These are phyloP conservation scores for Alternaria brassicae DNA, from an alignment of 2,329 filamentous ascomycete genomes.

Conservation along the genomic window DNA sequence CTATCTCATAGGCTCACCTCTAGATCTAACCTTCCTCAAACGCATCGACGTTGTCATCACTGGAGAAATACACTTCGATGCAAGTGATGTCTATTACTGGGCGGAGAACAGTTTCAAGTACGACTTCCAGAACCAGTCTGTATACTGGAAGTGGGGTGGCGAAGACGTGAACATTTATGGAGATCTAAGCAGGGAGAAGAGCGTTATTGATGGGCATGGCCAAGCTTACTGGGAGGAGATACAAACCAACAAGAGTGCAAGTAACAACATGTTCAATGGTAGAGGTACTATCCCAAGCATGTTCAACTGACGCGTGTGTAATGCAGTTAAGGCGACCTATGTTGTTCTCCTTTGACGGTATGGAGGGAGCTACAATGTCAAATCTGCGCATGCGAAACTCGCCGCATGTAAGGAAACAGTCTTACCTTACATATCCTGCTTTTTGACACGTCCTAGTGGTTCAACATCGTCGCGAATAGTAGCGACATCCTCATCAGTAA, in stretches of 20 bases:
- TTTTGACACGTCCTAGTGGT: neutral
- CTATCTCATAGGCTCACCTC: neutral
- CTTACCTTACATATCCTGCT: neutral
- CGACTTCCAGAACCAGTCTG: constrained; percentile 66
- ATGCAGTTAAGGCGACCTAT: neutral
- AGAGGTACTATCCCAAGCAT: neutral
- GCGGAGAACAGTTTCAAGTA: constrained; percentile 19
- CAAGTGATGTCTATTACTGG: constrained; percentile 12
- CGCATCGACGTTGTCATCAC: neutral
- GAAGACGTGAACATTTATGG: constrained; percentile 69
- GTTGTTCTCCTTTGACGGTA: neutral
- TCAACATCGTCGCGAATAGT: neutral
- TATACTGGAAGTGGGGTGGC: constrained; percentile 69
- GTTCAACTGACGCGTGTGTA: neutral
- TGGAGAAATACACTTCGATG: neutral
- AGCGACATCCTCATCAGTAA: neutral
- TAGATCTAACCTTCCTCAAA: neutral
- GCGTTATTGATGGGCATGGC: neutral
- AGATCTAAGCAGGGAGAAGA: constrained; percentile 36
- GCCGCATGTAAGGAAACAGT: neutral
- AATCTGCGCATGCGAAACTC: neutral
- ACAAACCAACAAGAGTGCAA: neutral
- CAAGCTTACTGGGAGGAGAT: neutral
- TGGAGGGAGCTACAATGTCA: neutral
- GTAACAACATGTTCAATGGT: neutral